Base-by-base conservation (phyloP, 805 yeast species). In the Kuraishia molischiana region DNA sequence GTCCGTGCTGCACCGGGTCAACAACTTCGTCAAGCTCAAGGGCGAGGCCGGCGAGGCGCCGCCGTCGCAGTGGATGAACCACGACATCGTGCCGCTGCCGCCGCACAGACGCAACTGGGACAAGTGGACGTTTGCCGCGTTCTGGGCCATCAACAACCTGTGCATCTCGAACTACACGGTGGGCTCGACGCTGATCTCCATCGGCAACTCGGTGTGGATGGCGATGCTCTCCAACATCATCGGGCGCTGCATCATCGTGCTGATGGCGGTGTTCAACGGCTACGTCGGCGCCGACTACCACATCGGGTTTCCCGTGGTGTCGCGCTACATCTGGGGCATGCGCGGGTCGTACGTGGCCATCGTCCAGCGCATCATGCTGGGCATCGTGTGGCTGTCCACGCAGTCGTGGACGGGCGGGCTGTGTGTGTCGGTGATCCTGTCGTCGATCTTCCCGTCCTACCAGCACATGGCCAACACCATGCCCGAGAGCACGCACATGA, bases 211-310 rank as follows among this genome's bases (percentile, higher is more conserved):
- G 29, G 67, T 69, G 32, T 58, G 64, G 4, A 67, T 69, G 36
- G 59, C 70, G 5, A 62, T 73, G 49, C 67, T 69, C 8, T 59
- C 65, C 17, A 57, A 61, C 34, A 58, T 66, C 24, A 44, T 73
- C n/a, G 77, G 72, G 24, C 72, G 71, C 49, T 44, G 65, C 4
- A 43, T 73, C 13, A 67, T 73, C 13, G 54, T 66, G 31, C 14
- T 57, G 4, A 61, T 65, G 40, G 67, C 77, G 13, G 45, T 67
- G 29, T 60, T 69, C 10, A 70, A 69, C 47, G 64, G 72, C 15
- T 61, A 57, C 36, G 73, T 69, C 0, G 79, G 79, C 32, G 49
- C 54, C 14, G 64, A 68, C 34, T 72, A 66, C 58, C 75, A 70
- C 49, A 58, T 72, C 31, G 75, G 77, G 1, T 72, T 59, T 44